Percentiles rank a stretch among this genome's conserved stretches.
Conservation (phyloP, 306 rosid genomes). For the Ceratonia siliqua region DNA sequence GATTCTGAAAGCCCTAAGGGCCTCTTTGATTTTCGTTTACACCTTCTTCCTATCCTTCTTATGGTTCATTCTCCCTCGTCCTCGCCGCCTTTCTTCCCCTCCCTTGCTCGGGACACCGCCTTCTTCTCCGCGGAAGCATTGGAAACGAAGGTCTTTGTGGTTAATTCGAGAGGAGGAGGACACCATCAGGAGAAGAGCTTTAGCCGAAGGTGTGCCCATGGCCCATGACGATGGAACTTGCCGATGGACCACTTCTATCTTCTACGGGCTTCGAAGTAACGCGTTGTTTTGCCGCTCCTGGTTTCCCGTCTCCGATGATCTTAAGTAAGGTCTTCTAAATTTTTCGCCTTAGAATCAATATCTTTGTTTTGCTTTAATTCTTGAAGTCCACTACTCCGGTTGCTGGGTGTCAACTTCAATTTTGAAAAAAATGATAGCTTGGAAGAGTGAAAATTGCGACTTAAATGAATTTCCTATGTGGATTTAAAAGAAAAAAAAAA, state of each 20-base stretch:
- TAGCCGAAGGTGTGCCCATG: slow-evolving; percentile 76
- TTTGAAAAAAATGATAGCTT: neutral
- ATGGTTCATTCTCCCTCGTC: slow-evolving; percentile 60
- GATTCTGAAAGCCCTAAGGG: slow-evolving; percentile 59
- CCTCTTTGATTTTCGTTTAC: slow-evolving; percentile 60
- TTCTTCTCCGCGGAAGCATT: slow-evolving; percentile 48
- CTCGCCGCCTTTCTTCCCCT: slow-evolving; percentile 41
- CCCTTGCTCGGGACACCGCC: slow-evolving; percentile 23
- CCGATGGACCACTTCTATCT: slow-evolving; percentile 68
- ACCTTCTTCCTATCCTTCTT: slow-evolving; percentile 63
- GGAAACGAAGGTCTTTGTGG: slow-evolving; percentile 54
- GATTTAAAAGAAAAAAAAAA: too few species aligned
- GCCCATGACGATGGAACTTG: slow-evolving; percentile 44
- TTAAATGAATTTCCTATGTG: neutral
- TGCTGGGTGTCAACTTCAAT: neutral
- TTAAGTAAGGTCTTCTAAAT: slow-evolving; percentile 55
- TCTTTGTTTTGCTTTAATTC: neutral
- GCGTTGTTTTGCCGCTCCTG: slow-evolving; percentile 84
- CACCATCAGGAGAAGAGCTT: slow-evolving; percentile 64
- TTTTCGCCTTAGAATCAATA: neutral
- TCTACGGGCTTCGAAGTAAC: slow-evolving; percentile 63
- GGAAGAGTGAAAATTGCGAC: neutral
- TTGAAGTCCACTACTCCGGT: neutral
- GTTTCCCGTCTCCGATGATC: slow-evolving; percentile 64
- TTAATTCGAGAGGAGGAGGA: slow-evolving; percentile 78